Evolutionary conservation across 2,329 filamentous ascomycete species (phyloP), one percentile per base, ranked within the genome.

Genomic region (Fonsecaea monophora): DNA sequence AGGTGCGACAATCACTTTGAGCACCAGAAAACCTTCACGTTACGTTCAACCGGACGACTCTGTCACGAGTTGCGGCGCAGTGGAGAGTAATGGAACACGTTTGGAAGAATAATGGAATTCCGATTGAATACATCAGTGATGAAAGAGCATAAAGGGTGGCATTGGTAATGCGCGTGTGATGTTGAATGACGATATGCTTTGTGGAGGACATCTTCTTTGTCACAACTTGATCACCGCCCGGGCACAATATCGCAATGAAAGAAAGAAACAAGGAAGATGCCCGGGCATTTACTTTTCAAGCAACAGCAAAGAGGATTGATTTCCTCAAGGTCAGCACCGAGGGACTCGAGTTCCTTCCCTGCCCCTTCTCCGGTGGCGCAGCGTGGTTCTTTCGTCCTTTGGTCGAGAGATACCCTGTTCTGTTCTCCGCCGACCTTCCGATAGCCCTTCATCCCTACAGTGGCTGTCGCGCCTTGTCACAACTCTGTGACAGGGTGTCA

Each of bases 271-370:
- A 9, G 42, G 38, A 42, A 48, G n/a, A 48, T 48, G 18, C 45
- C 59, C 45, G 45, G 48, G 34, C 59, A 37, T 53, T 61, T 54
- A 18, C 53, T 50, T 6, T 50, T 10, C 3, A 50, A 10, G 45
- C 45, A 21, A 50, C 45, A 50, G 10, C 21, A 54, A 62, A 45
- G 59, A 54, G 7, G 18, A 34, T 53, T 18, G 18, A 34, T 53
- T 61, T 56, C 42, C 53, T 50, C 56, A 56, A 56, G 55, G 66
- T 38, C 57, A 67, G 68, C 60, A 68, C 67, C 66, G 71, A 72
- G 71, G 71, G 67, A 72, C 64, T 37, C 55, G 67, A 70, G 69
- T 72, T 73, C 72, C 71, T 71, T 73, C 71, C 71, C 66, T 72
- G 72, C 60, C 71, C 71, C 72, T 73, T 71, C 72, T 73, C 68